phyloP scores from a whole-genome alignment of 225 moss, liverwort and hornwort species.

The Marchantia paleacea region DNA sequence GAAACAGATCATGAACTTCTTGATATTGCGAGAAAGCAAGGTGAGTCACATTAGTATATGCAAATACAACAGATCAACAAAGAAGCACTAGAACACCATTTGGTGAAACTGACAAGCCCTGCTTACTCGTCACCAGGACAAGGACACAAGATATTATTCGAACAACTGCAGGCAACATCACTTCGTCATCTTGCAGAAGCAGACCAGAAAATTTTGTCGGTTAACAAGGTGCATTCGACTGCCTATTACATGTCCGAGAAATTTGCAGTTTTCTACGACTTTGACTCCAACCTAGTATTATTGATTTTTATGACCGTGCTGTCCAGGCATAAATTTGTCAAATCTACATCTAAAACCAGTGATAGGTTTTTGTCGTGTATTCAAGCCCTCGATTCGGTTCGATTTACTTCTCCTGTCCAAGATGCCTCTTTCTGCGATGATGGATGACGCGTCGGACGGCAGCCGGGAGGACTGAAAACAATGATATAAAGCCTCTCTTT shows the following conservation, averaged over 20 bases:
- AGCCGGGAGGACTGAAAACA: too few relatives aligned
- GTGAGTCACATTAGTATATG: constrained; percentile 2
- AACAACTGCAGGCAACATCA: constrained; percentile 22
- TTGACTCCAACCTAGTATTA: not conserved
- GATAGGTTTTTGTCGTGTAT: too few relatives aligned
- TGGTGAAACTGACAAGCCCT: not conserved
- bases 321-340: too few relatives aligned
- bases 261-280: not conserved
- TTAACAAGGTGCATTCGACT: constrained; percentile 23
- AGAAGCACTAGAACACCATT: not conserved
- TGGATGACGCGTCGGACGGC: too few relatives aligned
- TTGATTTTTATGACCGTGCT: too few relatives aligned
- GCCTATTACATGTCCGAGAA: not conserved
- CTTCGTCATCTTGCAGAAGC: constrained; percentile 26
- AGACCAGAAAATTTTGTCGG: constrained; percentile 22
- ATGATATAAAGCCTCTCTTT: too few relatives aligned
- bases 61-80: not conserved
- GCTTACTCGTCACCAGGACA: constrained; percentile 19
- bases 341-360: too few relatives aligned
- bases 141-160: constrained; percentile 28
- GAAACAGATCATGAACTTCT: constrained; percentile 19
- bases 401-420: too few relatives aligned
- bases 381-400: too few relatives aligned
- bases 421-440: too few relatives aligned
- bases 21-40: constrained; percentile 28